phyloP scores from a whole-genome alignment of 2,329 filamentous ascomycete genomes.

The Polychaeton citri region DNA sequence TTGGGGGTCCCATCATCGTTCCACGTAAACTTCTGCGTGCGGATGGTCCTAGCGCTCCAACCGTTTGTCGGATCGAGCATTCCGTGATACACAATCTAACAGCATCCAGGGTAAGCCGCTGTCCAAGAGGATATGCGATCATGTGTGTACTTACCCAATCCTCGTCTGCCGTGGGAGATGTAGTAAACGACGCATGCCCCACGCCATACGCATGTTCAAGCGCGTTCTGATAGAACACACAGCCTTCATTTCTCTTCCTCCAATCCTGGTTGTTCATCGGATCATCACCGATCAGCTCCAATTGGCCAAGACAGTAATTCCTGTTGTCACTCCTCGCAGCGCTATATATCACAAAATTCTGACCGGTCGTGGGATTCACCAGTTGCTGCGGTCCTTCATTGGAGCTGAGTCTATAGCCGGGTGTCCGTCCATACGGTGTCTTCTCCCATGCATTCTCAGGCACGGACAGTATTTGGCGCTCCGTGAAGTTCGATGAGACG shows the following conservation, averaged over 20 bases:
- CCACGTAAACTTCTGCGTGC: conserved; percentile 36
- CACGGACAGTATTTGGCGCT: conserved; percentile 34
- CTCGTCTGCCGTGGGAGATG: conserved; percentile 33
- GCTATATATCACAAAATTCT: conserved; percentile 36
- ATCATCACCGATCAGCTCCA: conserved; percentile 36
- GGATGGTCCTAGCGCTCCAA: conserved; percentile 34
- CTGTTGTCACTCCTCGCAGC: conserved; percentile 38
- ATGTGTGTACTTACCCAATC: conserved; percentile 21
- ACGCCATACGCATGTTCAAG: conserved; percentile 33
- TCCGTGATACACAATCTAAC: conserved; percentile 37
- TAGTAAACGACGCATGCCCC: conserved; percentile 38
- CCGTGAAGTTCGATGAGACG: conserved; percentile 30
- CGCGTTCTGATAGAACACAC: conserved; percentile 38
- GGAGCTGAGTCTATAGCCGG: conserved; percentile 33
- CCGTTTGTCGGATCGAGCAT: conserved; percentile 35
- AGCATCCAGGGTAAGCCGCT: not conserved
- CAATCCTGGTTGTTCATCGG: conserved; percentile 37
- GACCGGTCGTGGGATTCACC: conserved; percentile 32
- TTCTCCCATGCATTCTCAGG: conserved; percentile 39
- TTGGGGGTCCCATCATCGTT: conserved; percentile 33
- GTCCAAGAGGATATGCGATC: not conserved
- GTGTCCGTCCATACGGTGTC: conserved; percentile 34
- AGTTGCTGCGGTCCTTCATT: conserved; percentile 41
- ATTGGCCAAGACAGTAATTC: conserved; percentile 40
- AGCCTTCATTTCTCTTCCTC: conserved; percentile 33